Evolutionary conservation across 2,329 filamentous ascomycete genomes (phyloP), one percentile per base, ranked within the genome.

Genomic region (Trichoderma atrobrunneum): DNA sequence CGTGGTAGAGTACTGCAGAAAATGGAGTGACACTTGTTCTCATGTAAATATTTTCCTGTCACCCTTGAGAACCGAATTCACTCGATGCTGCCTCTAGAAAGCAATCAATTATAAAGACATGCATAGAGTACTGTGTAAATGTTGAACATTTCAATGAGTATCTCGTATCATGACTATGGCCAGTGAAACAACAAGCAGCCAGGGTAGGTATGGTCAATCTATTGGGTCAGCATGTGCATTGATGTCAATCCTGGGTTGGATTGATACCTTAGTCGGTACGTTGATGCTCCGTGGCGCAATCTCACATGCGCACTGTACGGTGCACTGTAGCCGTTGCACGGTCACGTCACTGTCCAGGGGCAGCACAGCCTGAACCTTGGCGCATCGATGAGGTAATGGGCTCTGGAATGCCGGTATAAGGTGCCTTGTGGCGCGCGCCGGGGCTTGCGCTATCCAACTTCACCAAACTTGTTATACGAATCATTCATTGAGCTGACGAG

Each of bases 301-400:
- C 48, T 54, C 48, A 54, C 48, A 54, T 54, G 48, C 48, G 10
- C 28, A 66, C 30, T 32, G 36, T 32, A 70, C 66, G 34, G 39
- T 70, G 28, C 28, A 48, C 12, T 14, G 16, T 24, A 54, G 8
- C 5, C 11, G 26, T 60, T 34, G 28, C n/a, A 60, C 30, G 28
- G 67, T 62, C 57, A 70, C 57, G 67, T 70, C 67, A 70, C 67
- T 62, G 39, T 54, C 57, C 67, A 70, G 67, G 67, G 67, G 67
- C 57, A 51, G 57, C 39, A 51, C 26, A 32, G 54, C 67, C 57
- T 18, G 57, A n/a, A 48, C 24, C 56, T 69, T 21, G 66, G 66
- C 66, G 66, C 54, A 39, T 62, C 67, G 43, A 62, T 62, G 67
- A 70, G 67, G 67, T 54, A 70, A 70, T 69, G 28, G 36, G 26